Percentiles rank a stretch among this genome's conserved stretches.
phyloP scores from a whole-genome alignment of 2,329 filamentous ascomycete species.

The Aspergillus fischeri region DNA sequence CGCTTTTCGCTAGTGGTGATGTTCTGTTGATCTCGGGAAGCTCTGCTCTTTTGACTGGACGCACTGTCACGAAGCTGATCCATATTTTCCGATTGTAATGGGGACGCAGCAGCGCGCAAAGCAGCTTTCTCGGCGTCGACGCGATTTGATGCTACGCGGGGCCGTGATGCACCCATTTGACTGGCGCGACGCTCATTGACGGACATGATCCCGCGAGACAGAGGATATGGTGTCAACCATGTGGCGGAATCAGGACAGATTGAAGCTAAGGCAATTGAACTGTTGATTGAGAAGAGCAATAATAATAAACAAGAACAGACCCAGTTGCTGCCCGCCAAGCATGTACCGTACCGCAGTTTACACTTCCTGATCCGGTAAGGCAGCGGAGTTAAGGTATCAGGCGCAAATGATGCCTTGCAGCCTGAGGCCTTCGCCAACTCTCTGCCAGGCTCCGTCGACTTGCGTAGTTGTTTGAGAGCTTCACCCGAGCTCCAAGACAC shows the following conservation, averaged over 20 bases:
- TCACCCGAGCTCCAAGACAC: slow-evolving; percentile 23
- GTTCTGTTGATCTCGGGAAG: slow-evolving; percentile 31
- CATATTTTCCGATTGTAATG: slow-evolving; percentile 28
- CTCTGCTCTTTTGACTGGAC: slow-evolving; percentile 28
- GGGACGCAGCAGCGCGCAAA: slow-evolving; percentile 27
- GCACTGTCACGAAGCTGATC: slow-evolving; percentile 29
- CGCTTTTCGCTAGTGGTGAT: slow-evolving; percentile 35
- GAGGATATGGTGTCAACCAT: slow-evolving; percentile 19
- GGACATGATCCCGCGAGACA: slow-evolving; percentile 32
- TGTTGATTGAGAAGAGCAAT: not conserved
- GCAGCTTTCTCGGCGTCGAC: slow-evolving; percentile 29
- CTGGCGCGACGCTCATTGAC: slow-evolving; percentile 38
- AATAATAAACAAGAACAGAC: not conserved
- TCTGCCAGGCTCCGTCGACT: slow-evolving; percentile 31
- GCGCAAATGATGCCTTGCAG: slow-evolving; percentile 9
- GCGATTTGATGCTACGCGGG: slow-evolving; percentile 40
- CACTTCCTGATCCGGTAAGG: not conserved
- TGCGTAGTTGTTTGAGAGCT: slow-evolving; percentile 35
- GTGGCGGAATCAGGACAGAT: slow-evolving; percentile 7
- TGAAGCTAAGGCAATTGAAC: not conserved
- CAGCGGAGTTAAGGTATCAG: slow-evolving; percentile 7
- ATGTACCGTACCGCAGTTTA: slow-evolving; percentile 11
- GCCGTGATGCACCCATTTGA: slow-evolving; percentile 36
- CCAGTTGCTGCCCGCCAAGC: slow-evolving; percentile 2
- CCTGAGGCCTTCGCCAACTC: slow-evolving; percentile 21